phyloP scores from a whole-genome alignment of 208 protist species.

The Trichomonas vaginalis region DNA sequence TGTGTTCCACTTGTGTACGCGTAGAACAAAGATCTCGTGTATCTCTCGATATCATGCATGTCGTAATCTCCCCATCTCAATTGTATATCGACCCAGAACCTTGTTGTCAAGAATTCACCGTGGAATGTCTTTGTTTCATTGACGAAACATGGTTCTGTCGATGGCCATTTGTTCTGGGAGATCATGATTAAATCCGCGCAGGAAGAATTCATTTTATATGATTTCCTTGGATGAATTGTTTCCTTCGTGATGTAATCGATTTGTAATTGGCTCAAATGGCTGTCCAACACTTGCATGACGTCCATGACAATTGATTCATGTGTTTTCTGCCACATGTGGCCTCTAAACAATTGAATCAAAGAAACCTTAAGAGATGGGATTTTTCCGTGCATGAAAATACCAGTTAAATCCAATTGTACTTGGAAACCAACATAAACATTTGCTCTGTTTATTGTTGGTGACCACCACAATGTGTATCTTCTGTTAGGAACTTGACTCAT shows the following conservation, averaged over 20 bases:
- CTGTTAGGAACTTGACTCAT: conserved; percentile 99
- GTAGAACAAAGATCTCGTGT: conserved; percentile 92
- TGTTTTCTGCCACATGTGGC: conserved; percentile 99
- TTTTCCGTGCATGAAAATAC: conserved; percentile 99
- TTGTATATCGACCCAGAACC: conserved; percentile 99
- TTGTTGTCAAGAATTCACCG: conserved; percentile 63
- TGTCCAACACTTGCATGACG: conserved; percentile 70
- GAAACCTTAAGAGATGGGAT: conserved; percentile 99
- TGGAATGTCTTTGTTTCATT: conserved; percentile 60
- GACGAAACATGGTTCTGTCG: conserved; percentile 76
- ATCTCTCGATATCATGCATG: conserved; percentile 98
- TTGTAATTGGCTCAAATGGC: conserved; percentile 83
- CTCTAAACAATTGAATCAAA: conserved; percentile 99
- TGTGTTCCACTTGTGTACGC: conserved; percentile 90
- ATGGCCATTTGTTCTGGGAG: conserved; percentile 58
- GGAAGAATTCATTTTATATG: conserved; percentile 93
- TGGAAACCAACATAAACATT: conserved; percentile 99
- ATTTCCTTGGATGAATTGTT: conserved; percentile 87
- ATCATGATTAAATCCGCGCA: conserved; percentile 58
- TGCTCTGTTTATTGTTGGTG: conserved; percentile 98
- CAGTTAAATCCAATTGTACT: conserved; percentile 99
- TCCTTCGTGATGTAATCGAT: conserved; percentile 97
- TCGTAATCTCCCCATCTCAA: conserved; percentile 97
- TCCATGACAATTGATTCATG: conserved; percentile 95
- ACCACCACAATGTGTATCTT: conserved; percentile 99